Evolutionary conservation across 305 asterid species (phyloP).

Genomic region (Striga hermonthica): DNA sequence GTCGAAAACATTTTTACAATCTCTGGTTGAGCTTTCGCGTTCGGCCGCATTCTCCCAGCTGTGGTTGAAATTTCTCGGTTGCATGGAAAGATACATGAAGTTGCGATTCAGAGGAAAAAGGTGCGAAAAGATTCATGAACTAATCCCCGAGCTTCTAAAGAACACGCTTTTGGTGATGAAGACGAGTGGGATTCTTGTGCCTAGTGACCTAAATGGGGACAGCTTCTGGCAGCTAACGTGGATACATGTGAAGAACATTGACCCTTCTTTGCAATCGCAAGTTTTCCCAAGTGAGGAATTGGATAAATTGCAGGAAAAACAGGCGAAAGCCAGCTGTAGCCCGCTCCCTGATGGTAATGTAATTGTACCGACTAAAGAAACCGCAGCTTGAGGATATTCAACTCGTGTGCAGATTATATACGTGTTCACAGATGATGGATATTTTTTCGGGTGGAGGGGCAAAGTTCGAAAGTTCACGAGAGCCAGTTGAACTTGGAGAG

Average conservation of each 20-base stretch:
- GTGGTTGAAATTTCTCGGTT: conserved; percentile 66
- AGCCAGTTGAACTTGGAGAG: background rate
- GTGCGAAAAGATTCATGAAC: conserved; percentile 77
- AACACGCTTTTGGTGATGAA: conserved; percentile 83
- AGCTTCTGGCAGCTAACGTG: conserved; percentile 88
- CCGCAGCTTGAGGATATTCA: conserved; percentile 43
- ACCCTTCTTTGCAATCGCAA: conserved; percentile 67
- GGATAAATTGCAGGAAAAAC: conserved; percentile 54
- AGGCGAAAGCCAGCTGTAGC: conserved; percentile 45
- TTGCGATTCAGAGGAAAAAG: conserved; percentile 68
- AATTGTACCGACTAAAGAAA: conserved; percentile 57
- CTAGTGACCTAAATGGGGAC: conserved; percentile 56
- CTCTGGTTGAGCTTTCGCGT: conserved; percentile 53
- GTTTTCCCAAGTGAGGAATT: conserved; percentile 62
- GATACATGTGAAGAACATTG: conserved; percentile 65
- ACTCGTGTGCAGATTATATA: background rate
- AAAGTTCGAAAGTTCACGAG: conserved; percentile 19
- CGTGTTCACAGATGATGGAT: no score
- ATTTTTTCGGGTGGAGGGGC: background rate
- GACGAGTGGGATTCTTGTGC: conserved; percentile 59
- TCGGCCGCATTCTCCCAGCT: conserved; percentile 58
- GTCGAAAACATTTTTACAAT: conserved; percentile 65
- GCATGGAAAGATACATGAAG: conserved; percentile 59
- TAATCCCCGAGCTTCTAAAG: conserved; percentile 89
- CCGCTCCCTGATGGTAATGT: conserved; percentile 62